Evolutionary conservation across 257 asterid genomes (phyloP), one percentile per base, ranked within the genome.

Genomic region (Salvia hispanica): DNA sequence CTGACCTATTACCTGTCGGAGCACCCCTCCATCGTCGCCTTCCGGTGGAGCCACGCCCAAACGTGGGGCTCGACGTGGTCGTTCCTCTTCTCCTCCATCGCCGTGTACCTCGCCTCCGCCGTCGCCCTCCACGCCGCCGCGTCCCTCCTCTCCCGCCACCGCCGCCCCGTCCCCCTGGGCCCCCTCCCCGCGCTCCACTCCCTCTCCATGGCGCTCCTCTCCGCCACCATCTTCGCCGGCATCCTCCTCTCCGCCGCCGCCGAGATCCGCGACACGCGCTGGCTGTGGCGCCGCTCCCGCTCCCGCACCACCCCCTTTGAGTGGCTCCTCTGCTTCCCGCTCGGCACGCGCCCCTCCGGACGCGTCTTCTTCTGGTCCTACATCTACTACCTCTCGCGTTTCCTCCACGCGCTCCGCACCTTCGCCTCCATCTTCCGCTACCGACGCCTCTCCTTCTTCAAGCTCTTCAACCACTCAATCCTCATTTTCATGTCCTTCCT

Each of bases 361-460:
- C 88, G 93, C 67, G 96, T 88, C 0, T 88, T 88, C 86, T 86
- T 88, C 82, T 88, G 95, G 96, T 89, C 96, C 1, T 88, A 88
- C 73, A 33, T 82, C 2, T 82, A 79, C 59, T 88, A 88, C 83
- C 85, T 88, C 46, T 84, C 94, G 18, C 90, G 96, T 3, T 89
- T 78, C 76, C 81, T 77, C 47, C 92, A 89, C 80, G 85, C 84
- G 50, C 67, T 85, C 1, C 84, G 95, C 6, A 79, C 84, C 0
- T 80, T 78, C 66, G 67, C 81, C 73, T 58, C 85, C 4, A 64
- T 86, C 9, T 57, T 79, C 58, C 64, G 84, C 0, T 72, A 84
- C 15, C 73, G 96, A 3, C 64, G 51, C 31, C 77, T 86, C 15
- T 80, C 95, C 8, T 42, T 63, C 36, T 86, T 77, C 72, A 82